A percentile compares a stretch with the other conserved stretches of the same genome.
Conservation (phyloP, 352 stramenopile genomes). For the Phytophthora boehmeriae region DNA sequence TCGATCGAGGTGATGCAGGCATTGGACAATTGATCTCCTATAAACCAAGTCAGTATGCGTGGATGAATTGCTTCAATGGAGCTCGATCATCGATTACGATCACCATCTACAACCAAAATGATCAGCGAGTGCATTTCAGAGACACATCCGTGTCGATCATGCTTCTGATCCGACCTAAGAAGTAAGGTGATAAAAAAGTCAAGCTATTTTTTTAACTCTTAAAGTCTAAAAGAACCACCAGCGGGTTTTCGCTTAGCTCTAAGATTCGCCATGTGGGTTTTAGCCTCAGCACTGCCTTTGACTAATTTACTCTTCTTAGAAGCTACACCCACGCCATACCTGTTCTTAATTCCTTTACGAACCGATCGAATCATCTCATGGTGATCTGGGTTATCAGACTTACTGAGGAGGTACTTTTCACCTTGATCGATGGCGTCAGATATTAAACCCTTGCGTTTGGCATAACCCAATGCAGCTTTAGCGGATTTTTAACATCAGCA, state of each 20-base stretch:
- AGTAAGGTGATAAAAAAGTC: background rate
- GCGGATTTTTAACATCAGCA: constrained; percentile 9
- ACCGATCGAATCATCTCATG: background rate
- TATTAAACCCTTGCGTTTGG: background rate
- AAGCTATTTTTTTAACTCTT: too few relatives aligned
- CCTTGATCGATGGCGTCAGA: background rate
- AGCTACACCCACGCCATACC: background rate
- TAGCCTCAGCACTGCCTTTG: background rate
- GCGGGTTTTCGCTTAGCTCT: background rate
- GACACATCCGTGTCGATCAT: constrained; percentile 8
- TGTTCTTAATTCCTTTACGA: background rate
- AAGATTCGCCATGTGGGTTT: background rate
- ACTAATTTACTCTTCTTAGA: background rate
- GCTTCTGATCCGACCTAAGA: background rate
- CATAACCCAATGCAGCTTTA: constrained; percentile 3
- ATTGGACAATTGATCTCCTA: constrained; percentile 7
- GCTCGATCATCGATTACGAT: background rate
- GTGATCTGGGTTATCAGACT: too few relatives aligned
- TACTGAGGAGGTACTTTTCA: background rate
- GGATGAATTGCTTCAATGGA: constrained; percentile 2
- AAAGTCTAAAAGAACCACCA: too few relatives aligned
- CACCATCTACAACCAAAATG: constrained; percentile 11
- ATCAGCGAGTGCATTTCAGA: background rate
- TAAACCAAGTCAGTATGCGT: constrained; percentile 3
- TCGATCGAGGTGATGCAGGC: background rate